A percentile compares a stretch with the other conserved stretches of the same genome.
Conservation (phyloP, 2,329 filamentous ascomycete genomes). For the Pseudogymnoascus sp. region DNA sequence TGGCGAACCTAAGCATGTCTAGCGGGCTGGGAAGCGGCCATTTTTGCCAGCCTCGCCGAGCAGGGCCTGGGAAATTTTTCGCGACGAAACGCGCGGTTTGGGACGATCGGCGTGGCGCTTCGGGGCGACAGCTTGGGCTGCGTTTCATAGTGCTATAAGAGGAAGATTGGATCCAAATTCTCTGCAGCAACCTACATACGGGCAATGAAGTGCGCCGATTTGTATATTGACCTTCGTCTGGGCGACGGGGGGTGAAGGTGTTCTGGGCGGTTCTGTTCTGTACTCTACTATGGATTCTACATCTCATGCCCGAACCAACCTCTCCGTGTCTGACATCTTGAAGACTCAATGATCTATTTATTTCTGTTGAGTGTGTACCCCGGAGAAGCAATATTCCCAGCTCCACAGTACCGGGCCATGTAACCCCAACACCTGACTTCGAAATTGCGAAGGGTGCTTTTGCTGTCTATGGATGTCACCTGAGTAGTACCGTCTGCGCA, state of each 20-base stretch:
- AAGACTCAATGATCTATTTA: background rate
- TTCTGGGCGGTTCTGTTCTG: background rate
- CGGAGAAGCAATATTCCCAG: background rate
- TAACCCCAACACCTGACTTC: background rate
- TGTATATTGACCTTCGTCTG: background rate
- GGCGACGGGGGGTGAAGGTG: background rate
- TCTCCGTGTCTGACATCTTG: conserved; percentile 1
- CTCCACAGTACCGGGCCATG: conserved; percentile 1
- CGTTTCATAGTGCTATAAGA: background rate
- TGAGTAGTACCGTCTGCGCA: background rate
- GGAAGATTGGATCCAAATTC: background rate
- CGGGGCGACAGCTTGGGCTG: background rate
- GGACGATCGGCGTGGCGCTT: background rate
- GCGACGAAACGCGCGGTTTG: background rate
- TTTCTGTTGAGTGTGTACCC: background rate
- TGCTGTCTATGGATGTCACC: background rate
- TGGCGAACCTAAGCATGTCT: background rate
- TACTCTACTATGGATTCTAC: background rate
- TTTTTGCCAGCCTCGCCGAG: background rate
- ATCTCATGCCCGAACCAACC: background rate
- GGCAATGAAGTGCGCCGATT: background rate
- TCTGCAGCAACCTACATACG: background rate
- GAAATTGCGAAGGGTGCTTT: background rate
- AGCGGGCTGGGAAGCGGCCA: background rate
- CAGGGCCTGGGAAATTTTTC: background rate